Evolutionary conservation across 805 yeast species (phyloP), one percentile per base, ranked within the genome.

Genomic region (Candida qinlingensis): DNA sequence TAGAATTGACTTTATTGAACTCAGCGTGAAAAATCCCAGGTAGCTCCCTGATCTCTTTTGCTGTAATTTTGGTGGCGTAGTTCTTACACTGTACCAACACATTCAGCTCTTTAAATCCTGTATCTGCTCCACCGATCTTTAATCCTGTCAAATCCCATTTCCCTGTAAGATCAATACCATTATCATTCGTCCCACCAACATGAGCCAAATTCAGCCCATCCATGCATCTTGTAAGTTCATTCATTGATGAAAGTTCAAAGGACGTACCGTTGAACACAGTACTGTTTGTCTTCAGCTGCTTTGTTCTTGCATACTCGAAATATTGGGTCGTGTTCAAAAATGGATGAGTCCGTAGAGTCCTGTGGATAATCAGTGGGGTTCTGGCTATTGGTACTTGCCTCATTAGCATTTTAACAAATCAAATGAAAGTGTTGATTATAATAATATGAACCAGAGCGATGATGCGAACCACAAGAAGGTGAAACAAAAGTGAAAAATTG

Each of bases 31-130:
- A 54, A 2, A 57, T 57, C 3, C 63, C 63, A 2, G 55, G 47
- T 3, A 60, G 49, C 39, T 60, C 63, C 31, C 63, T 39, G 6
- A 60, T 56, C 42, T 60, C 62, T 43, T 54, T 58, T 8, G 63
- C 61, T 4, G 55, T 50, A 34, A 60, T 54, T 51, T 60, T 60
- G 10, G 53, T 42, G 1, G 57, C 47, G 33, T 57, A 54, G 40
- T 54, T 50, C 40, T 60, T 60, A 39, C 64, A 60, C 37, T 60
- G 64, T 1, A 60, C 54, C 9, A 60, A n/a, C 1, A 60, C 52
- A 35, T 60, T 58, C 44, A 60, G 12, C 12, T 37, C 38, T 8
- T 31, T 11, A 31, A 31, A 31, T 31, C 34, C 8, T 31, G 37
- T 10, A 29, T 19, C 1, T 42, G 34, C 0, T 45, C 41, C 13